Evolutionary conservation across 73 alveolate species (phyloP).

Genomic region (Durusdinium trenchii): DNA sequence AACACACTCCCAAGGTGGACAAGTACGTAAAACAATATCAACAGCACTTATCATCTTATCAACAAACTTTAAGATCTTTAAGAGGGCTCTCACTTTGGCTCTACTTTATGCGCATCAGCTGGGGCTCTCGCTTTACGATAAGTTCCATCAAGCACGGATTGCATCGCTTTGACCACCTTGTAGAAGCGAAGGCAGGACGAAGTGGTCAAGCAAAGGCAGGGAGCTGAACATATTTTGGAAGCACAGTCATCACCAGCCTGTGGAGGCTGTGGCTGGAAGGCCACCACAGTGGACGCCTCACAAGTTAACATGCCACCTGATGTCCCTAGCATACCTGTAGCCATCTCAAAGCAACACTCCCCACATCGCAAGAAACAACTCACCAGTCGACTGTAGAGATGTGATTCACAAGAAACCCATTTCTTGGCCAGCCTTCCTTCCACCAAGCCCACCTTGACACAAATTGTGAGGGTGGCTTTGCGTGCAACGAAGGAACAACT

Average conservation of each 20-base stretch:
- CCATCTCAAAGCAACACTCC: not conserved
- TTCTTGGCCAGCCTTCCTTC: constrained; percentile 38
- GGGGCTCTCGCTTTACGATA: constrained; percentile 53
- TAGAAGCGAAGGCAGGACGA: not conserved
- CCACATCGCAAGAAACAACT: too few species aligned
- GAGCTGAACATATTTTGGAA: not conserved
- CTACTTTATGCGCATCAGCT: not conserved
- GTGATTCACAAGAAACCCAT: not conserved
- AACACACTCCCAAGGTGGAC: too few species aligned
- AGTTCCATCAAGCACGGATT: constrained; percentile 68
- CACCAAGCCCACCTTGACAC: constrained; percentile 73
- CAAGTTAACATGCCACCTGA: not conserved
- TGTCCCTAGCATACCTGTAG: not conserved
- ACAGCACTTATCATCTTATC: too few species aligned
- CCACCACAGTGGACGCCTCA: constrained; percentile 82
- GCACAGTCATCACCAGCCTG: not conserved
- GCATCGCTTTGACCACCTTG: constrained; percentile 90
- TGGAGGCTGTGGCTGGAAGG: constrained; percentile 92
- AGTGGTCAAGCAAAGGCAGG: not conserved
- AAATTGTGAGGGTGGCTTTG: not conserved
- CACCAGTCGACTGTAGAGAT: not conserved
- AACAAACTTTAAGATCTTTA: too few species aligned
- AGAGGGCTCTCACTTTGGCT: too few species aligned
- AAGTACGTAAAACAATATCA: too few species aligned
- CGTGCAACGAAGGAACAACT: not conserved